Percentiles rank a stretch among this genome's conserved stretches.
Conservation (phyloP, 140 eudicot genomes). For the Bidens hawaiensis region DNA sequence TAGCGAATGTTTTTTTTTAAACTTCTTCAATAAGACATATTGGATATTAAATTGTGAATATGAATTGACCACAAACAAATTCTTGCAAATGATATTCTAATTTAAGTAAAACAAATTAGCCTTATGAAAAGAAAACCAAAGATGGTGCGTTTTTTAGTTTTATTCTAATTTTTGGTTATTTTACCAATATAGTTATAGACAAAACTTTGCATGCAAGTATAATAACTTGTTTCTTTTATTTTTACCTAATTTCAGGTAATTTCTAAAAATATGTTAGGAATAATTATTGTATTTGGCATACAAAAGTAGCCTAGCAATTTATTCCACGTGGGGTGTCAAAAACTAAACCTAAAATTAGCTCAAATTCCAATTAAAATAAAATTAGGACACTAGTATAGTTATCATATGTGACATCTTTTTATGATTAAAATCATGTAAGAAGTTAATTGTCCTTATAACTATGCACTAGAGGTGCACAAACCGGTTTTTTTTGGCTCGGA, state of each 20-base stretch:
- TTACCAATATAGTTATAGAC: conserved; percentile 2
- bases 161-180: neutral
- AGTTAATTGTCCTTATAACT: no score
- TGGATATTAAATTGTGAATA: neutral
- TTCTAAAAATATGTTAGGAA: neutral
- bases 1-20: no score
- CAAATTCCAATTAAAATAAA: neutral
- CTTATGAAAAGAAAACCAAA: neutral
- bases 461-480: no score
- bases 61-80: neutral
- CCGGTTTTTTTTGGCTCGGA: no score
- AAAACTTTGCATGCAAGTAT: neutral
- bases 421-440: no score
- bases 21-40: neutral
- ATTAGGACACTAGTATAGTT: no score
- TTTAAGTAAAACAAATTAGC: neutral
- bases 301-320: neutral
- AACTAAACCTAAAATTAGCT: conserved; percentile 1
- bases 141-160: neutral
- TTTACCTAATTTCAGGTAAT: conserved; percentile 3
- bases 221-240: neutral
- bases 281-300: neutral
- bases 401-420: no score
- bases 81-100: neutral
- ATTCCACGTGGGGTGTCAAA: neutral